Percentiles rank a stretch among this genome's conserved stretches.
These are phyloP conservation scores for Petunia axillaris DNA, from an alignment of 257 asterid species.

Conservation along the genomic window DNA sequence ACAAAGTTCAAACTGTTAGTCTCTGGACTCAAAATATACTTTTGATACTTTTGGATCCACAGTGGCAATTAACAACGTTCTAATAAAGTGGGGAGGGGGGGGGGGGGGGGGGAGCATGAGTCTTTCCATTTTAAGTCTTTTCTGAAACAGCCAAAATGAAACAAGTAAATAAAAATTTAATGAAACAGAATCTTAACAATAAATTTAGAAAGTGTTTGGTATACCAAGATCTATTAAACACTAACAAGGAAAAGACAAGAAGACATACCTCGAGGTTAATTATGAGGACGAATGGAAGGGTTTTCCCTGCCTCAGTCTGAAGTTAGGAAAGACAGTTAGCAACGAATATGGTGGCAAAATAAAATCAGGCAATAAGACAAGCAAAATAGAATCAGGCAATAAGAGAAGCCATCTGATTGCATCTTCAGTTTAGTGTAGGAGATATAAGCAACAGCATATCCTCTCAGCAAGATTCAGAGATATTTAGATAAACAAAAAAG, in stretches of 20 bases:
- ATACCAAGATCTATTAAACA: neutral
- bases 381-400: neutral
- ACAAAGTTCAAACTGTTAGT: neutral
- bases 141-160: neutral
- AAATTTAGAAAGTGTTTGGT: neutral
- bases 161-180: neutral
- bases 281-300: conserved; percentile 75
- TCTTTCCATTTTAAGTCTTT: neutral
- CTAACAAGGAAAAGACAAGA: conserved; percentile 5
- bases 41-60: conserved; percentile 12
- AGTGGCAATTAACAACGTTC: neutral
- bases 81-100: neutral
- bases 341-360: neutral
- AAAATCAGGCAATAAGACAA: neutral
- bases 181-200: neutral
- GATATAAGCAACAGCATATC: conserved; percentile 9
- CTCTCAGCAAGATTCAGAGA: neutral
- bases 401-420: neutral
- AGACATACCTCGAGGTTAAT: conserved; percentile 83
- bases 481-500: neutral
- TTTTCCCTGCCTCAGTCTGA: conserved; percentile 87
- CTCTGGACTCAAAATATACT: neutral
- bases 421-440: conserved; percentile 8
- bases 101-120: neutral
- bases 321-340: conserved; percentile 42